phyloP scores from a whole-genome alignment of 1,284 basidiomycete genomes.

The Spongispora temasekensis region DNA sequence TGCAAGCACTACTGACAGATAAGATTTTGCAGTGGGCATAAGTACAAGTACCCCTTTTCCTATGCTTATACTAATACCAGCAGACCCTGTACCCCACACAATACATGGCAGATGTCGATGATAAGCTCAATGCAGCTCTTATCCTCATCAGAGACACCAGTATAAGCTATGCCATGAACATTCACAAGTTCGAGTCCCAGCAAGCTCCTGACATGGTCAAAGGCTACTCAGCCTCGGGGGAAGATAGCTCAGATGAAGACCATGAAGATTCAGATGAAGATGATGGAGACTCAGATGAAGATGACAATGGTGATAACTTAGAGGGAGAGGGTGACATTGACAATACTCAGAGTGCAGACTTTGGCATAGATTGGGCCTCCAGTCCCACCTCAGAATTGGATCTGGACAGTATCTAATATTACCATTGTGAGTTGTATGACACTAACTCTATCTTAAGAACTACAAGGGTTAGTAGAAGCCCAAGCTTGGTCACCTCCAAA shows the following conservation, averaged over 20 bases:
- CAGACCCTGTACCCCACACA: background rate
- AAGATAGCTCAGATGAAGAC: background rate
- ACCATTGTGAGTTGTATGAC: too few relatives aligned
- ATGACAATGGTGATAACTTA: background rate
- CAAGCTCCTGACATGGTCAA: background rate
- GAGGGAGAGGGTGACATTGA: too few relatives aligned
- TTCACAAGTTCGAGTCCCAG: too few relatives aligned
- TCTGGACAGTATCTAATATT: too few relatives aligned
- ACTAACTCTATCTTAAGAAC: background rate
- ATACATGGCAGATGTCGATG: background rate
- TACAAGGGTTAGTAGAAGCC: background rate
- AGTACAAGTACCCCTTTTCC: background rate
- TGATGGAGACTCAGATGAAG: background rate
- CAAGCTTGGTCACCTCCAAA: background rate
- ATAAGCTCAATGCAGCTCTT: background rate
- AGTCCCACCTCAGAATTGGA: background rate
- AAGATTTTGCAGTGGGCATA: background rate
- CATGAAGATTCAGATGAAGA: background rate
- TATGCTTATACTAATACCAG: background rate
- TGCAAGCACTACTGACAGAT: background rate
- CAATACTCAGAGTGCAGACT: too few relatives aligned
- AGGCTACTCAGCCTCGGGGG: too few relatives aligned
- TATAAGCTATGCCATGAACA: background rate
- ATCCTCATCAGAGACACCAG: background rate
- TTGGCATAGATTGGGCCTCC: background rate